phyloP scores from a whole-genome alignment of 257 asterid genomes.

The Haberlea rhodopensis region DNA sequence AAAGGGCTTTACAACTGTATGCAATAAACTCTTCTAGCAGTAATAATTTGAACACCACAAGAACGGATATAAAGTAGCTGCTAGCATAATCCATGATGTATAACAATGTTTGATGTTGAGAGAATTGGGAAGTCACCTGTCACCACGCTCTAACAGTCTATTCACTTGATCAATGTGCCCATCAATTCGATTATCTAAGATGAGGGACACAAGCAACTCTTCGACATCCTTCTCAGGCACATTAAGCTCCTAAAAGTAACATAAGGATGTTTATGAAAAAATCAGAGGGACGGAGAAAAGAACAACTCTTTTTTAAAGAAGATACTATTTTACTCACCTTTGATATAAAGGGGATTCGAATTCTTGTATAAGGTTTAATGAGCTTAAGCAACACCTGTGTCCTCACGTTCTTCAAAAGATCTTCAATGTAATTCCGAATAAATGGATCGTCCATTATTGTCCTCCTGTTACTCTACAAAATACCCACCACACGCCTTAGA shows the following conservation, averaged over 20 bases:
- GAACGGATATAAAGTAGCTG: neutral
- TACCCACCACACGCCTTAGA: constrained; percentile 18
- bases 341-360: constrained; percentile 92
- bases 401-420: constrained; percentile 93
- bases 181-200: constrained; percentile 79
- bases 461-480: constrained; percentile 84
- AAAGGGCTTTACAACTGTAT: neutral
- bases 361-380: constrained; percentile 95
- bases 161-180: constrained; percentile 98
- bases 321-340: constrained; percentile 44
- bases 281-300: constrained; percentile 2
- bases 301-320: constrained; percentile 7
- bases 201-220: constrained; percentile 85
- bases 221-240: constrained; percentile 96
- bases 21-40: neutral
- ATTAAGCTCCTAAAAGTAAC: constrained; percentile 73
- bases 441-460: constrained; percentile 98
- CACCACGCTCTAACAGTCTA: constrained; percentile 89
- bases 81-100: neutral
- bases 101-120: constrained; percentile 1
- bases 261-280: neutral
- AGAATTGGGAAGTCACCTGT: constrained; percentile 47
- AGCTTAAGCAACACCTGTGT: constrained; percentile 97
- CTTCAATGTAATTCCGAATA: constrained; percentile 94
- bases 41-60: neutral